Base-by-base conservation (phyloP, 2,329 filamentous ascomycete genomes). In the Aciculosporium take region DNA sequence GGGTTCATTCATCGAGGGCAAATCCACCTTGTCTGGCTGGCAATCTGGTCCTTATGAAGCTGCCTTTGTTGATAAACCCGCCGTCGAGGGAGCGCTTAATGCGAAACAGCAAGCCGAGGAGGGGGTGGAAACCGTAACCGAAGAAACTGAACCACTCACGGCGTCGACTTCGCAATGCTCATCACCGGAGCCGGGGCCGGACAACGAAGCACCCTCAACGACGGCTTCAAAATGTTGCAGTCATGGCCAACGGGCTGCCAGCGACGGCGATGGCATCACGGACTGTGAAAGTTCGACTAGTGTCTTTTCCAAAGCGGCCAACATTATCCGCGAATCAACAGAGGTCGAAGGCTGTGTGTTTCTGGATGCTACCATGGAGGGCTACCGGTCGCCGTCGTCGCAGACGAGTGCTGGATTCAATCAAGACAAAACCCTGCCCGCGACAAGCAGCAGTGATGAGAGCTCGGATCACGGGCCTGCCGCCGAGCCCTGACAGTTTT, bases 231-330 rank as follows among this genome's bases (percentile, higher is more conserved):
- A 5, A 2, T n/a, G 9, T n/a, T 37, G 32, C 32, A 24, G 32
- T 13, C 13, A 25, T 7, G 24, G 28, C 18, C 35, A 15, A 13
- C 18, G 17, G 10, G 8, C 33, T 5, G 15, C 35, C 12, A 21
- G 10, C 7, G 15, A 24, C 20, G 37, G 8, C 2, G 24, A 37
- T 13, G 18, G 17, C 36, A 15, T 38, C 12, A 12, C 18, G 9
- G 29, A 32, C 15, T 25, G 8, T 12, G 38, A 40, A 8, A 41
- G 9, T 10, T 12, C 24, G 32, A 32, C 10, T 24, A 17, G 15
- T 18, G 28, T 67, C 2, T 67, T 68, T 37, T 59, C 60, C 0
- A 65, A 62, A 18, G 68, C 67, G 8, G 62, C 67, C 10, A 60
- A 60, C 18, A 54, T 69, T 2, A 55, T 71, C 7, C 51, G 61